Percentiles rank a stretch among this genome's conserved stretches.
phyloP scores from a whole-genome alignment of 176 grass and related monocot genomes.

The Carex cristatella region DNA sequence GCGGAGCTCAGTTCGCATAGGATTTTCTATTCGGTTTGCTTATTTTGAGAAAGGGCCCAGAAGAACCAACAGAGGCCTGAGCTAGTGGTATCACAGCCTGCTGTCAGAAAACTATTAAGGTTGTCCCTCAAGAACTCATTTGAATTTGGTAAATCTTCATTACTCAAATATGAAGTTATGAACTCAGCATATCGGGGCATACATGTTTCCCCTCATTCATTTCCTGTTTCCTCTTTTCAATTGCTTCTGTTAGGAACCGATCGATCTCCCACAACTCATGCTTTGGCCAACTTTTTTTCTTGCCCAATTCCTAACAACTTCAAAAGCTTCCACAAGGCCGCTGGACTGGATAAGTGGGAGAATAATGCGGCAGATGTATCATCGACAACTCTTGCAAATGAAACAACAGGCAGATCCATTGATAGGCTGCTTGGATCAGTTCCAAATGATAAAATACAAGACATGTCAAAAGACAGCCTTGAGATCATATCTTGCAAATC shows the following conservation, averaged over 20 bases:
- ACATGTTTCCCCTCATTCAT: neutral
- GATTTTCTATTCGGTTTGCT: neutral
- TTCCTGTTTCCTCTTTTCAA: neutral
- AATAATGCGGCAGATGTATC: constrained; percentile 18
- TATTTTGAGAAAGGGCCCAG: constrained; percentile 15
- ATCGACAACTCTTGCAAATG: constrained; percentile 18
- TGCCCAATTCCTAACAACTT: neutral
- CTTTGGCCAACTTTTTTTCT: constrained; percentile 19
- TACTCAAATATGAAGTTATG: constrained; percentile 23
- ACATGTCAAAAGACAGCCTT: constrained; percentile 21
- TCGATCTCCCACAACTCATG: neutral
- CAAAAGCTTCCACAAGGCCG: constrained; percentile 31
- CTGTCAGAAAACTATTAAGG: constrained; percentile 5
- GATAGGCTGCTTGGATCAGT: constrained; percentile 23
- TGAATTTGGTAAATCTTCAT: neutral
- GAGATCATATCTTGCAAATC: constrained; percentile 32
- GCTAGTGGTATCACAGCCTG: constrained; percentile 24
- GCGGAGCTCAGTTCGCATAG: constrained; percentile 12
- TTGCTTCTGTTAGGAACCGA: constrained; percentile 12
- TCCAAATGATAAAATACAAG: constrained; percentile 11
- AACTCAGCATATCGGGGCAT: neutral
- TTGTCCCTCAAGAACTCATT: constrained; percentile 16
- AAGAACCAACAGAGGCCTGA: constrained; percentile 26
- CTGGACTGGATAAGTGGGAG: neutral
- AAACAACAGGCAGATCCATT: neutral